Conservation (phyloP, 2,329 filamentous ascomycete genomes). For the Ascochyta rabiei region DNA sequence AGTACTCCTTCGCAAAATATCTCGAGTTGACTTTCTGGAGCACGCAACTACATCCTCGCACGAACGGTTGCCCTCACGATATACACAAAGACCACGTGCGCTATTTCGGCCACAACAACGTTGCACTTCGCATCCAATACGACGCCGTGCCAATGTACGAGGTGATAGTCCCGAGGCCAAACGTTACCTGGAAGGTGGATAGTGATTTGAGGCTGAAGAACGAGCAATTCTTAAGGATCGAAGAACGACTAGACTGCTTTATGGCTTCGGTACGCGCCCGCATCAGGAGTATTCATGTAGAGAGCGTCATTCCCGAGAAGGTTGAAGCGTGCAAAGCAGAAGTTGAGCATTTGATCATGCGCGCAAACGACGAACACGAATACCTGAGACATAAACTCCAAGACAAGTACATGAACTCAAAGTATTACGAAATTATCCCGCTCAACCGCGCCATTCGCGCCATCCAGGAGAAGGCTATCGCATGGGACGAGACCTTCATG, state of each 20-base stretch:
- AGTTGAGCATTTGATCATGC: conserved; percentile 77
- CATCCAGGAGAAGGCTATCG: conserved; percentile 89
- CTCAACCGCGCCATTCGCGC: conserved; percentile 86
- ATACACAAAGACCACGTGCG: conserved; percentile 90
- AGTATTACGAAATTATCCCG: conserved; percentile 96
- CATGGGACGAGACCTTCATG: conserved; percentile 89
- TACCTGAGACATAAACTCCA: conserved; percentile 78
- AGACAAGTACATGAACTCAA: conserved; percentile 88
- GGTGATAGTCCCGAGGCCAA: conserved; percentile 86
- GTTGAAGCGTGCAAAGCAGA: conserved; percentile 80
- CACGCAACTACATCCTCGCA: conserved; percentile 74
- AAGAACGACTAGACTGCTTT: conserved; percentile 83
- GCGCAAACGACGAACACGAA: conserved; percentile 82
- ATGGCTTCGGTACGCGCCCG: conserved; percentile 85
- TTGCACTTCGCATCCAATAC: conserved; percentile 87
- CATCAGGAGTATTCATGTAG: conserved; percentile 85
- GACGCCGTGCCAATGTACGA: conserved; percentile 92
- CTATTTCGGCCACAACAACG: conserved; percentile 88
- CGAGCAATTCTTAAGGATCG: conserved; percentile 80
- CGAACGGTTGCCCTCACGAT: conserved; percentile 84
- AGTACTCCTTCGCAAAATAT: conserved; percentile 98
- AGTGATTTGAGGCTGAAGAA: conserved; percentile 93
- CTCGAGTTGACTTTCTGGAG: conserved; percentile 98
- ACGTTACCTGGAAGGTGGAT: conserved; percentile 97
- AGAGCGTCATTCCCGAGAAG: conserved; percentile 88